Evolutionary conservation across 1,284 basidiomycete genomes (phyloP).

Genomic region (Chondrostereum purpureum): DNA sequence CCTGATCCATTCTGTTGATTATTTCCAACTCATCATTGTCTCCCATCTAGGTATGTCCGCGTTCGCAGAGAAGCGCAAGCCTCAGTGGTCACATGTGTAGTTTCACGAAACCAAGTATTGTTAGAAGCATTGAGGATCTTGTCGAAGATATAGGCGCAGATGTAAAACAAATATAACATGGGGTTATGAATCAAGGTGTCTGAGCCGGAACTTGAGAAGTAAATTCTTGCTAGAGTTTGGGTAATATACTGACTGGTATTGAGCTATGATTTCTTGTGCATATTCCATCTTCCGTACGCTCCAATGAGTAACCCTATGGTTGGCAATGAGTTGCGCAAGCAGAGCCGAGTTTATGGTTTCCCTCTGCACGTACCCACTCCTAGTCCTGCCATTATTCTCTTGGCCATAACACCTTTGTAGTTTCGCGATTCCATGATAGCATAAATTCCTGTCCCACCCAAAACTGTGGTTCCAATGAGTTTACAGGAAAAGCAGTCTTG

Average conservation of each 20-base stretch:
- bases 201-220: too few relatives aligned
- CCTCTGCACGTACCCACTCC: conserved; percentile 24
- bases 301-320: background rate
- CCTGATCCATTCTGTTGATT: background rate
- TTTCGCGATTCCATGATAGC: conserved; percentile 24
- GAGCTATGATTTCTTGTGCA: conserved; percentile 4
- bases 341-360: background rate
- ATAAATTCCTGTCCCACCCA: background rate
- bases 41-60: conserved; percentile 77
- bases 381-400: conserved; percentile 37
- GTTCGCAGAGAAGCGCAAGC: conserved; percentile 95
- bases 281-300: background rate
- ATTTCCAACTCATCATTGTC: conserved; percentile 8
- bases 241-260: too few relatives aligned
- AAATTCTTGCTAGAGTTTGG: too few relatives aligned
- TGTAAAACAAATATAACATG: too few relatives aligned
- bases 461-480: conserved; percentile 40
- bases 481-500: conserved; percentile 46
- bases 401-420: conserved; percentile 14
- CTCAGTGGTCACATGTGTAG: conserved; percentile 69
- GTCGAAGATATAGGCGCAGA: too few relatives aligned
- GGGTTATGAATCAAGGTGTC: too few relatives aligned
- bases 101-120: background rate
- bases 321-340: background rate
- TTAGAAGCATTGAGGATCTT: too few relatives aligned